Base-by-base conservation (phyloP, 2,329 filamentous ascomycete species). In the Alternaria postmessia region DNA sequence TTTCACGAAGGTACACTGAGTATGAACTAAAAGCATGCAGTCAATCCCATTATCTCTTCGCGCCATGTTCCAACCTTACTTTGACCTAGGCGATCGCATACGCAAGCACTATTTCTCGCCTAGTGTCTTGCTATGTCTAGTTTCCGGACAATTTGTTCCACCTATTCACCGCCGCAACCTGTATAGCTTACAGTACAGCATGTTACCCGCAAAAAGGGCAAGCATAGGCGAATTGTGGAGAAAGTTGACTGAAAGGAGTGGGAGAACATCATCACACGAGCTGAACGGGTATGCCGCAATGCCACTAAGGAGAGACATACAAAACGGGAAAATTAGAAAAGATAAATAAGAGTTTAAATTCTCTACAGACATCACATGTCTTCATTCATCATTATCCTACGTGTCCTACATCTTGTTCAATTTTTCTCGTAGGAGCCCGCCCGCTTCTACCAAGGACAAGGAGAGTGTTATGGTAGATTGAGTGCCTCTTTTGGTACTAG, bases 1-100 rank as follows among this genome's bases (percentile, higher is more conserved):
- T 24, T 65, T 65, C 62, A 44, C 44, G 18, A 11, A 28, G 7
- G 11, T 11, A n/a, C n/a, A 26, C 30, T 14, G 7, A 18, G 12
- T 7, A 7, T 22, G 43, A 51, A 7, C 46, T 57, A 20, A 58
- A 30, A 24, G 7, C 2, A 16, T 16, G 4, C 20, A 75, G 70
- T 94, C 94, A 4, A 91, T 97, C 7, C 94, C 95, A 3, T 87
- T 99, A 7, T 89, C 92, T 4, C 91, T 98, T 67, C 87, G 89
- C n/a, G 92, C 91, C 71, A 98, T 98, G 88, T 98, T 99, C 79
- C 88, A 96, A 62, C 94, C 98, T 73, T 99, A 99, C 80, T 97
- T 96, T 75, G 93, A 97, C 77, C 92, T 99, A 72, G 93, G 91
- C 28, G 88, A 92, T 64, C 92, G 95, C 48, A 92, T 99, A 63